Evolutionary conservation across 768 basidiomycete species (phyloP), one percentile per base, ranked within the genome.

Genomic region (Trametes elegans): DNA sequence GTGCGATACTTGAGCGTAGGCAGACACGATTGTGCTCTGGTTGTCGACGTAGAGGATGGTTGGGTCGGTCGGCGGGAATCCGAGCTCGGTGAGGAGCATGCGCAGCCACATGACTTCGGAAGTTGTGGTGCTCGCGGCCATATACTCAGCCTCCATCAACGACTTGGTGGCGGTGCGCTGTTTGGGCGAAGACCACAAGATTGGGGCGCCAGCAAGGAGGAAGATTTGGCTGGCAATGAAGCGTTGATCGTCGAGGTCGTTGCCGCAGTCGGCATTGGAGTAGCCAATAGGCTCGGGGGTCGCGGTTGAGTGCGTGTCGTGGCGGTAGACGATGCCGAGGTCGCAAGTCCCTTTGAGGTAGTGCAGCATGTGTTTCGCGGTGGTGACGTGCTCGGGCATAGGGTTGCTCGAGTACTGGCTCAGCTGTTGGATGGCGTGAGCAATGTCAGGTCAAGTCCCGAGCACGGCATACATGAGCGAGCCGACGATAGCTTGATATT

Each of bases 131-230:
- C 69, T 65, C 0, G 64, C 49, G 31, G 16, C 47, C 21, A 48
- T 36, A 32, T 48, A 48, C 55, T 77, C 74, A 2, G 72, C 68
- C 52, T 75, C 71, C 0, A 66, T 66, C 1, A 70, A 72, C 2
- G 71, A 75, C 2, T 65, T 59, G 0, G 73, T 66, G 1, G 74
- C 66, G 1, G 64, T 62, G 13, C 56, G 54, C 52, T 81, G 79
- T 44, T 71, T 68, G 39, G 69, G 65, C 11, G 70, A 65, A 8
- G 55, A 57, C 75, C 75, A 76, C 2, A 61, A 61, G 26, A 76
- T 60, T 1, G 64, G 57, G 0, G 65, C 66, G 0, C 67, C 63
- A 40, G 60, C 64, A 19, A 70, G 36, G n/a, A 64, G 54, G 47
- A 64, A 71, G 8, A 59, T 47, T 41, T 67, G 63, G 10, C 65